Conservation (phyloP, 305 asterid species). For the Caryopteris hybrid region DNA sequence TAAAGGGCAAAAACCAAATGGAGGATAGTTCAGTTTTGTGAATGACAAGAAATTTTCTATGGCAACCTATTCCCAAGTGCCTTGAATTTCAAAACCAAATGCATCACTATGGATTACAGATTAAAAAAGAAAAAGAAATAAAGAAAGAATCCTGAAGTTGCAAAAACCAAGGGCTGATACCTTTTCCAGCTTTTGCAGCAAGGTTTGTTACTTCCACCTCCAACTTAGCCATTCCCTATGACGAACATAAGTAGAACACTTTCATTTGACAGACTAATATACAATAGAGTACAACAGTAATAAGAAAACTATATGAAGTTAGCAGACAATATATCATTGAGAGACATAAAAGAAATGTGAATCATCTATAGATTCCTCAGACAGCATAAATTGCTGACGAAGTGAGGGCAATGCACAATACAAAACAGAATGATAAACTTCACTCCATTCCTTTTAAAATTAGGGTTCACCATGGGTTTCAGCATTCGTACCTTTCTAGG, state of each 20-base stretch:
- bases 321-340: not conserved
- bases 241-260: conserved; percentile 12
- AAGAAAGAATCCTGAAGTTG: conserved; percentile 4
- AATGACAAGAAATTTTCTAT: not conserved
- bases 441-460: not conserved
- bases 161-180: conserved; percentile 39
- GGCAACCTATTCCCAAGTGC: conserved; percentile 11
- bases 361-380: not conserved
- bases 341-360: not conserved
- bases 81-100: conserved; percentile 8
- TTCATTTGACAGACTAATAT: conserved; percentile 11
- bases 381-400: not conserved
- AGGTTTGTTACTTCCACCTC: conserved; percentile 99
- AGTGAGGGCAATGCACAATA: conserved; percentile 4
- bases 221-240: conserved; percentile 86
- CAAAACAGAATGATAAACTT: not conserved
- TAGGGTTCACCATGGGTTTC: conserved; percentile 7
- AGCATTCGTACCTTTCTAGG: conserved; percentile 69
- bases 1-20: conserved; percentile 7
- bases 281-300: not conserved
- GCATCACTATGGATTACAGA: conserved; percentile 11
- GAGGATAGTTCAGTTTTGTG: conserved; percentile 4
- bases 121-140: conserved; percentile 11
- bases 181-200: conserved; percentile 99
- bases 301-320: not conserved